Conservation (phyloP, 805 yeast species). For the Candida anglica region DNA sequence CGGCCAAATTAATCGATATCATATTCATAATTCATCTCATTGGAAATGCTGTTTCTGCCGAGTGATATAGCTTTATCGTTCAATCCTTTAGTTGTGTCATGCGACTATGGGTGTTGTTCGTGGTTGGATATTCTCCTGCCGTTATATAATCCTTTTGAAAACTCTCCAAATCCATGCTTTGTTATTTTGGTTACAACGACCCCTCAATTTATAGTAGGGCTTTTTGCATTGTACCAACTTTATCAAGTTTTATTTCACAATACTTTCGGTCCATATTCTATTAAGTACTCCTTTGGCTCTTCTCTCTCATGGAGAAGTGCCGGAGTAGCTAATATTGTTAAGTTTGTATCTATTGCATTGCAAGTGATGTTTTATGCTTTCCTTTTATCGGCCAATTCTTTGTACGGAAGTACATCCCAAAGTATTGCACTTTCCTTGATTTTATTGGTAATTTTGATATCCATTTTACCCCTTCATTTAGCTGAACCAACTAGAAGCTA, state of each 20-base stretch:
- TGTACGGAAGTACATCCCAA: too few species aligned
- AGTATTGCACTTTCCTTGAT: neutral
- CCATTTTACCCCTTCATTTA: constrained; percentile 23
- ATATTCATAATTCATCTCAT: too few species aligned
- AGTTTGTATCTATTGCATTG: constrained; percentile 12
- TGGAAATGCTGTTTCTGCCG: too few species aligned
- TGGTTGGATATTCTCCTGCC: constrained; percentile 12
- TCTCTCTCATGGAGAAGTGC: constrained; percentile 11
- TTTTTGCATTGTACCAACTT: constrained; percentile 11
- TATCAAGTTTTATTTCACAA: constrained; percentile 8
- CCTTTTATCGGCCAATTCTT: neutral
- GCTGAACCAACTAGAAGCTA: constrained; percentile 40
- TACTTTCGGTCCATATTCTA: constrained; percentile 11
- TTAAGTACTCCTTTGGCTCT: constrained; percentile 16
- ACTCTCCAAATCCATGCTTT: constrained; percentile 24
- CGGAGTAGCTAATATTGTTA: constrained; percentile 14
- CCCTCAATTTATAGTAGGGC: constrained; percentile 4
- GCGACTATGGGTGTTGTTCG: too few species aligned
- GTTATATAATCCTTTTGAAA: constrained; percentile 17
- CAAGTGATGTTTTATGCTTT: constrained; percentile 8
- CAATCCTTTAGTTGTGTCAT: too few species aligned
- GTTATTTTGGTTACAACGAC: constrained; percentile 10
- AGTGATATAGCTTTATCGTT: too few species aligned
- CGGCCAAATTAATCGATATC: too few species aligned
- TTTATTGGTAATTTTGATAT: neutral